These are phyloP conservation scores for Lizanozyma gosingica DNA, from an alignment of 1,139 yeast species.

Conservation along the genomic window DNA sequence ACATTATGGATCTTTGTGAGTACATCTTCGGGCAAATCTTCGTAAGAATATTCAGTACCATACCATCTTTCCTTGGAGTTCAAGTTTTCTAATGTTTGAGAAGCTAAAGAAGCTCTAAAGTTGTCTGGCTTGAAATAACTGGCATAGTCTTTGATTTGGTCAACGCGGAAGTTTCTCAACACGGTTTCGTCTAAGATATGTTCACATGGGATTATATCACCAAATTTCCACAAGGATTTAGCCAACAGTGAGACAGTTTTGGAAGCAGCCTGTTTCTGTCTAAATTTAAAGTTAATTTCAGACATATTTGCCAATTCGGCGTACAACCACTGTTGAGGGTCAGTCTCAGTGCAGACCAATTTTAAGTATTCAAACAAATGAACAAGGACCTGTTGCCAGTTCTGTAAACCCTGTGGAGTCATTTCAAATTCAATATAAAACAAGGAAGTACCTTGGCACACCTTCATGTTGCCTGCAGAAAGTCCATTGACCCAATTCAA, in stretches of 20 bases:
- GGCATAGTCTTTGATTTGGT: constrained; percentile 43
- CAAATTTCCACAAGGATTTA: constrained; percentile 30
- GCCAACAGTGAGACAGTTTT: constrained; percentile 49
- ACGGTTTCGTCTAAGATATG: constrained; percentile 51
- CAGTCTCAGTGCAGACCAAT: constrained; percentile 35
- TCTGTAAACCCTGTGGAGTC: constrained; percentile 59
- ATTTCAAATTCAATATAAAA: constrained; percentile 66
- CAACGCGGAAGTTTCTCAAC: constrained; percentile 50
- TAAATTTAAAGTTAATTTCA: constrained; percentile 49
- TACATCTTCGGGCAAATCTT: constrained; percentile 34
- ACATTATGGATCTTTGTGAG: constrained; percentile 21
- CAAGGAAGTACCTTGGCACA: constrained; percentile 61
- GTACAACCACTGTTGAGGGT: constrained; percentile 55
- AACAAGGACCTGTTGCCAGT: constrained; percentile 53
- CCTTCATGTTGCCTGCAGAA: constrained; percentile 63
- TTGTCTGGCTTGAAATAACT: constrained; percentile 46
- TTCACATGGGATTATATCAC: constrained; percentile 49
- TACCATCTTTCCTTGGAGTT: constrained; percentile 70
- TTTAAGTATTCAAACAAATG: constrained; percentile 65
- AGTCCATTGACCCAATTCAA: constrained; percentile 73
- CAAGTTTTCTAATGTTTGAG: constrained; percentile 32
- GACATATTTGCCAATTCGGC: constrained; percentile 41
- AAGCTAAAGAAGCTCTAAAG: constrained; percentile 50
- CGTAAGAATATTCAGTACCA: constrained; percentile 67
- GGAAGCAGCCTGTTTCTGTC: constrained; percentile 57